Conservation (phyloP, 2,329 filamentous ascomycete species). For the Tolypocladium tundrense region DNA sequence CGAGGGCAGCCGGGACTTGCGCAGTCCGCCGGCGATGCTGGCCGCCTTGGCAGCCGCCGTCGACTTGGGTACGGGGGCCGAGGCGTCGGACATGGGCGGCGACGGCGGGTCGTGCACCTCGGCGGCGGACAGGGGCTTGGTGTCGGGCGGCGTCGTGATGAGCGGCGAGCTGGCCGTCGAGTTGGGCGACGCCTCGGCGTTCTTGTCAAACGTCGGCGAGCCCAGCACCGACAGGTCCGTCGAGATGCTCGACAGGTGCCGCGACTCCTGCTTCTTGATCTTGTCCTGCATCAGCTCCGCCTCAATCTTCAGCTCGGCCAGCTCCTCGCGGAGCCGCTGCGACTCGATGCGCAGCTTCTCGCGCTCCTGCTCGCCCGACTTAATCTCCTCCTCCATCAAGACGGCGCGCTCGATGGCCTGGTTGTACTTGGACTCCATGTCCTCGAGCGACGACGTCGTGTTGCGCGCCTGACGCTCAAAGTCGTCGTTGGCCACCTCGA, state of each 20-base stretch:
- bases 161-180: constrained; percentile 90
- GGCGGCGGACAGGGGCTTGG: constrained; percentile 51
- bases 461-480: constrained; percentile 94
- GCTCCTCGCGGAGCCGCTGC: constrained; percentile 80
- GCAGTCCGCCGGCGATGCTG: constrained; percentile 14
- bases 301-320: constrained; percentile 89
- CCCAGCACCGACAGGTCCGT: constrained; percentile 54
- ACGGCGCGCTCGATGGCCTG: constrained; percentile 85
- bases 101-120: constrained; percentile 78
- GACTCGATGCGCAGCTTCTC: constrained; percentile 82
- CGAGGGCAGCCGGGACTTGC: constrained; percentile 44
- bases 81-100: constrained; percentile 83
- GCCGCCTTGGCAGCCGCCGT: constrained; percentile 30
- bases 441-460: constrained; percentile 90
- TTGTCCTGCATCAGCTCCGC: constrained; percentile 92
- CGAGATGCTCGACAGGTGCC: constrained; percentile 48
- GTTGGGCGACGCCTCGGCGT: constrained; percentile 62
- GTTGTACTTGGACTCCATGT: constrained; percentile 95
- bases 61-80: constrained; percentile 46
- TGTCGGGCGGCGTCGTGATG: constrained; percentile 71
- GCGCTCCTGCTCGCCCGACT: constrained; percentile 81
- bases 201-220: constrained; percentile 63
- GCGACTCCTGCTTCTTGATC: constrained; percentile 59
- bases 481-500: constrained; percentile 96
- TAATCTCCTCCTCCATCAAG: constrained; percentile 92